phyloP scores from a whole-genome alignment of 106 monocot genomes.

The Allium sativum region DNA sequence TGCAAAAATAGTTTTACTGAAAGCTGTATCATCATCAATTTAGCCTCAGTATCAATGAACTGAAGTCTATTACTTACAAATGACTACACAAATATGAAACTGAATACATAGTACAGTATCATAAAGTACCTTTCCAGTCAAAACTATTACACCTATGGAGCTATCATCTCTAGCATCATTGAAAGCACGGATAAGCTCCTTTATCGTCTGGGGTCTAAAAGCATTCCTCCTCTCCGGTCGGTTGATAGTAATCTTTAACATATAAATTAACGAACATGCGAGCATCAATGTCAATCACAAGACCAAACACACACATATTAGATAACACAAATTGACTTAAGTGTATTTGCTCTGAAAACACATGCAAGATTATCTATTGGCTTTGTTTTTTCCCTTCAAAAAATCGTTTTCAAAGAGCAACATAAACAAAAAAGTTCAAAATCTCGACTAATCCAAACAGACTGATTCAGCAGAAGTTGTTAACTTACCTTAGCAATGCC shows the following conservation, averaged over 20 bases:
- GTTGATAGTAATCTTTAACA: slow-evolving; percentile 73
- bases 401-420: too few species aligned
- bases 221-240: slow-evolving; percentile 87
- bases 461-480: too few species aligned
- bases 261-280: too few species aligned
- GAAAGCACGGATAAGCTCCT: slow-evolving; percentile 77
- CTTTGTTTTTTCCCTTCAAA: too few species aligned
- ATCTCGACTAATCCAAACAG: neutral
- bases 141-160: slow-evolving; percentile 64
- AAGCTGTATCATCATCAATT: too few species aligned
- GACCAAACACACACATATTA: neutral
- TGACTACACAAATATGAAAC: too few species aligned
- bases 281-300: neutral
- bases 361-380: too few species aligned
- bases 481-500: slow-evolving; percentile 72
- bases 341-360: too few species aligned
- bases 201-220: slow-evolving; percentile 75
- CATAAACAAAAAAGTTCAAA: neutral
- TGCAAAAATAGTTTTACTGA: too few species aligned
- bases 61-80: too few species aligned
- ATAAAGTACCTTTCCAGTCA: slow-evolving; percentile 62
- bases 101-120: neutral
- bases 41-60: too few species aligned
- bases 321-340: neutral
- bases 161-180: slow-evolving; percentile 91